Base-by-base conservation (phyloP, 2,329 filamentous ascomycete species). In the Sordariomycetes sp. region DNA sequence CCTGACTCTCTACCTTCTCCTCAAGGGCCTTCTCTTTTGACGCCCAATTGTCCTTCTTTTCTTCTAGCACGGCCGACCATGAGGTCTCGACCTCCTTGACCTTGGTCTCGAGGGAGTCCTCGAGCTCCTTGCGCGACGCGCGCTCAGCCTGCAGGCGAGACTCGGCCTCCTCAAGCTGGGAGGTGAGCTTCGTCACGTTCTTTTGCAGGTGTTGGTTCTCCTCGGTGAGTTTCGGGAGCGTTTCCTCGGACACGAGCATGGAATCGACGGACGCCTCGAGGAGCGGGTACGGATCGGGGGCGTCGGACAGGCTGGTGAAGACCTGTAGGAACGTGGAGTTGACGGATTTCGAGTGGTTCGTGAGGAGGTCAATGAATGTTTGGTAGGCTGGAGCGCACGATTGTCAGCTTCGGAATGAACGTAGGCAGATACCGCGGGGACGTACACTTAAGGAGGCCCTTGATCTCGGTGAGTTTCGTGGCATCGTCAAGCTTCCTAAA, bases 231-330 rank as follows among this genome's bases (percentile, higher is more conserved):
- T 89, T 94, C 0, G 94, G 94, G 5, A 97, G 76, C 1, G 89
- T 95, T 64, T 99, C 92, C 70, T 96, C 91, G 24, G 91, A 89
- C 15, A 94, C 78, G 6, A 97, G 85, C 39, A 65, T 62, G 0
- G 92, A 90, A 68, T 99, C 94, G 62, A 99, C 89, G 0, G 92
- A 96, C 28, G 94, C 92, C 74, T 99, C 95, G 50, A 99, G 86
- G 28, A 99, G 77, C 8, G 94, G 94, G 64, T 97, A 99, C 48
- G 94, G 94, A 69, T 99, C 94, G 17, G 94, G 94, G 1, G 89
- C 94, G 74, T 99, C 95, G 56, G 92, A 96, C 35, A 99, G 77
- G 3, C 90, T 88, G 4, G 90, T 94, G 69, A 99, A 99, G 32
- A 94, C 78, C 65, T 95, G 89, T 61, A 99, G 77, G 67, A 99